phyloP scores from a whole-genome alignment of 768 basidiomycete genomes.

The Agrocybe pediades region DNA sequence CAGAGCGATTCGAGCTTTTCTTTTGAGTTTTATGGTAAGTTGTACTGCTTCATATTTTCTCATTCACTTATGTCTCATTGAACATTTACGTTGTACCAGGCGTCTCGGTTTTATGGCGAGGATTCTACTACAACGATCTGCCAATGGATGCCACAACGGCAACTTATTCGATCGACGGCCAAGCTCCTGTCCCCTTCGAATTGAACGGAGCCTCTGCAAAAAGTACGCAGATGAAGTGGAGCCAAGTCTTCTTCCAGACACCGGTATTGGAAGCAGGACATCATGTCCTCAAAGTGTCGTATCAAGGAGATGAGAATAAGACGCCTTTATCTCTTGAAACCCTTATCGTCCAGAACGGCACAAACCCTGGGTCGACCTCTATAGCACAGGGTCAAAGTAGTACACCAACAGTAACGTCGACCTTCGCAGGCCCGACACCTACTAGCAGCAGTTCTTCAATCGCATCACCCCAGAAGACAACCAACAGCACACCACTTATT shows the following conservation, averaged over 20 bases:
- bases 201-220: constrained; percentile 18
- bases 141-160: constrained; percentile 21
- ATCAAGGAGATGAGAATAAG: constrained; percentile 2
- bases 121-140: constrained; percentile 24
- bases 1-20: neutral
- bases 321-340: constrained; percentile 5
- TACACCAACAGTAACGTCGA: no score
- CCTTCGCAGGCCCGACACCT: neutral
- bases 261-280: constrained; percentile 2
- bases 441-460: neutral
- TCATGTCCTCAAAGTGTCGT: constrained; percentile 9
- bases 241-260: constrained; percentile 10
- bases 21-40: no score
- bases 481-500: no score
- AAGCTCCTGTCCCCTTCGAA: constrained; percentile 11
- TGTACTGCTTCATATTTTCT: no score
- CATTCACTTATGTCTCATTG: no score
- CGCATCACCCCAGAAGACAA: no score
- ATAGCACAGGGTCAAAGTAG: neutral
- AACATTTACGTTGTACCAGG: no score
- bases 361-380: neutral
- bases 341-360: constrained; percentile 1
- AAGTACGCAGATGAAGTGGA: constrained; percentile 4
- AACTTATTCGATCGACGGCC: constrained; percentile 29
- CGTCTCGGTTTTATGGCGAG: constrained; percentile 25